Conservation (phyloP, 805 yeast species). For the Ogataea paraovalis region DNA sequence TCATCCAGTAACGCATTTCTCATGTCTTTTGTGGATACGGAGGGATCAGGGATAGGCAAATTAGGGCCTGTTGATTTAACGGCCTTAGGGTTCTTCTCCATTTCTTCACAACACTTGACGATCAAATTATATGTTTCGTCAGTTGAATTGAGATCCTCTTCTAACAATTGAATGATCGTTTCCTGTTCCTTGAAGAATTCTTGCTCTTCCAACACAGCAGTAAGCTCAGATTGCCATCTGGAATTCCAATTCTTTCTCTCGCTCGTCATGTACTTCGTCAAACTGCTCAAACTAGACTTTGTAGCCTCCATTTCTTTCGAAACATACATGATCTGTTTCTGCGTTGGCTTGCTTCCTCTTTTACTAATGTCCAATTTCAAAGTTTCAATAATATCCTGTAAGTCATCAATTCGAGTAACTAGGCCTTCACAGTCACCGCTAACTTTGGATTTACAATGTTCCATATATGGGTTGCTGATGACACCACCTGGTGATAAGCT, state of each 20-base stretch:
- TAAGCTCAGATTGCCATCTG: conserved; percentile 89
- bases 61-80: conserved; percentile 32
- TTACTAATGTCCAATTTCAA: conserved; percentile 87
- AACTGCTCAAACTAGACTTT: conserved; percentile 42
- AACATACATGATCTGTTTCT: conserved; percentile 65
- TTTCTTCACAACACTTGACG: conserved; percentile 75
- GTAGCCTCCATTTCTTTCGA: conserved; percentile 62
- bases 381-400: conserved; percentile 89
- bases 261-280: conserved; percentile 56
- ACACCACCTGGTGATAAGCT: conserved; percentile 24
- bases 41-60: conserved; percentile 46
- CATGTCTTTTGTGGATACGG: conserved; percentile 51
- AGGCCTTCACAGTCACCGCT: conserved; percentile 74
- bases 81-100: conserved; percentile 53
- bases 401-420: conserved; percentile 78
- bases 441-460: conserved; percentile 64
- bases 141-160: conserved; percentile 77
- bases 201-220: conserved; percentile 89
- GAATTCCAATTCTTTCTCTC: conserved; percentile 87
- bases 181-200: conserved; percentile 88
- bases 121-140: conserved; percentile 78
- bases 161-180: conserved; percentile 72
- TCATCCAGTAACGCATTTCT: conserved; percentile 79
- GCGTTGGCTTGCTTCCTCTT: conserved; percentile 79
- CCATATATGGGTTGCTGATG: conserved; percentile 53